These are phyloP conservation scores for Neopestalotiopsis rosae DNA, from an alignment of 2,329 filamentous ascomycete species.

Conservation along the genomic window DNA sequence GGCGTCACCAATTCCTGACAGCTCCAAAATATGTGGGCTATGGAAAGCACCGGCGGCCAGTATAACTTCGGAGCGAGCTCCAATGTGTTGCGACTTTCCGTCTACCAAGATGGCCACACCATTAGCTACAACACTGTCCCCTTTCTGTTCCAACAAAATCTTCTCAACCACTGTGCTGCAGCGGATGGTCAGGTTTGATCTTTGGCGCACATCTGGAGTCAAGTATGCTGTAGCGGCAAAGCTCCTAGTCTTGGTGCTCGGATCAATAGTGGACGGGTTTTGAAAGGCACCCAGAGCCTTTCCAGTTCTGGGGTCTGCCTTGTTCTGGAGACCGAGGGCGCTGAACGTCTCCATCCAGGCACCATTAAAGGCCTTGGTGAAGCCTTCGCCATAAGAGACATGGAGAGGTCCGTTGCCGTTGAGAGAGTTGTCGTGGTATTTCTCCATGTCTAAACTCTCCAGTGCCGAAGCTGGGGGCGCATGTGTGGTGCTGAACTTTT, in stretches of 20 bases:
- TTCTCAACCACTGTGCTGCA: conserved; percentile 40
- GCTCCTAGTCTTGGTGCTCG: conserved; percentile 36
- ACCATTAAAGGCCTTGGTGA: conserved; percentile 34
- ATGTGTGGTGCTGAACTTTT: conserved; percentile 14
- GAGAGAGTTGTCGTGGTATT: conserved; percentile 37
- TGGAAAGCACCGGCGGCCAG: conserved; percentile 46
- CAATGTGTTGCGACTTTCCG: conserved; percentile 14
- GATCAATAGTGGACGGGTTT: conserved; percentile 38
- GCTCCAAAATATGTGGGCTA: conserved; percentile 40
- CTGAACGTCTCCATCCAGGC: conserved; percentile 45
- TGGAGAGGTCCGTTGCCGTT: conserved; percentile 40
- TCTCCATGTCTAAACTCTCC: conserved; percentile 5
- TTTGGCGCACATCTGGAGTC: conserved; percentile 34
- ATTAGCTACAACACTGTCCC: conserved; percentile 34
- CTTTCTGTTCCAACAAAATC: conserved; percentile 33
- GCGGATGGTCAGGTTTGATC: conserved; percentile 41
- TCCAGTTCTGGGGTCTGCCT: conserved; percentile 38
- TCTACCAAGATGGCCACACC: conserved; percentile 39
- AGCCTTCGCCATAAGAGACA: conserved; percentile 42
- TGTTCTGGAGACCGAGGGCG: conserved; percentile 38
- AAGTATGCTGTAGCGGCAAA: conserved; percentile 41
- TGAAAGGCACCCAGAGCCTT: conserved; percentile 39
- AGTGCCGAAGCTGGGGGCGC: conserved; percentile 4
- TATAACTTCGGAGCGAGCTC: conserved; percentile 42
- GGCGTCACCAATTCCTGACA: conserved; percentile 44